Conservation (phyloP, 1,284 basidiomycete species). For the Rhizopogon parksii region DNA sequence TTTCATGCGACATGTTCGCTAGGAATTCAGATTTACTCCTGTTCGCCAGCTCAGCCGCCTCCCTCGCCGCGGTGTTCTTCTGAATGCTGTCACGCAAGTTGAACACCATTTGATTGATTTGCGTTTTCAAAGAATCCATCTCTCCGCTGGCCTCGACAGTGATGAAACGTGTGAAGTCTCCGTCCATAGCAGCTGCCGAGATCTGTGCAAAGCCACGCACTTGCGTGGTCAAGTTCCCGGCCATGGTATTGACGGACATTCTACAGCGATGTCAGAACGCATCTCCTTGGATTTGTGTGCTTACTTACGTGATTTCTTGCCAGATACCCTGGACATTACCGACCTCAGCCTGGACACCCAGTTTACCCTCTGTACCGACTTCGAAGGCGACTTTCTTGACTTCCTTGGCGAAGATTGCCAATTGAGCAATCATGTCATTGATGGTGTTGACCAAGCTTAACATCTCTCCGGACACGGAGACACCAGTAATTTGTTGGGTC, state of each 20-base stretch:
- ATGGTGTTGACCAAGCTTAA: slow-evolving; percentile 89
- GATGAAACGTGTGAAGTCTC: slow-evolving; percentile 98
- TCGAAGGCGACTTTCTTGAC: slow-evolving; percentile 94
- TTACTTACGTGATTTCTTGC: slow-evolving; percentile 94
- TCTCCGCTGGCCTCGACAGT: slow-evolving; percentile 98
- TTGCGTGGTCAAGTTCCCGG: slow-evolving; percentile 94
- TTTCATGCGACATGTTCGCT: slow-evolving; percentile 97
- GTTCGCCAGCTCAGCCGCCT: slow-evolving; percentile 96
- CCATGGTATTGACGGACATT: slow-evolving; percentile 94
- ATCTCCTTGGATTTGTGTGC: slow-evolving; percentile 1
- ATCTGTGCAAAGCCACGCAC: slow-evolving; percentile 99
- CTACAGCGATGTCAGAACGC: slow-evolving; percentile 27
- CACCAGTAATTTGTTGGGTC: slow-evolving; percentile 88
- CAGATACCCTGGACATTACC: slow-evolving; percentile 97
- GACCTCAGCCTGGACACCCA: slow-evolving; percentile 96
- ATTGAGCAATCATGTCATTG: slow-evolving; percentile 95
- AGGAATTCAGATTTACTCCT: slow-evolving; percentile 96
- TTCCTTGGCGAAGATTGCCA: slow-evolving; percentile 90
- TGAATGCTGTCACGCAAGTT: slow-evolving; percentile 96
- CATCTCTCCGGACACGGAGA: slow-evolving; percentile 94
- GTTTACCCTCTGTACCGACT: slow-evolving; percentile 93
- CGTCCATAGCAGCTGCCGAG: slow-evolving; percentile 96
- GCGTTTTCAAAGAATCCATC: slow-evolving; percentile 99
- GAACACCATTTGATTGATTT: slow-evolving; percentile 99
- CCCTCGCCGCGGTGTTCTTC: slow-evolving; percentile 97